A percentile compares a stretch with the other conserved stretches of the same genome.
Evolutionary conservation across 768 basidiomycete genomes (phyloP).

Genomic region (Ramaria sp.): DNA sequence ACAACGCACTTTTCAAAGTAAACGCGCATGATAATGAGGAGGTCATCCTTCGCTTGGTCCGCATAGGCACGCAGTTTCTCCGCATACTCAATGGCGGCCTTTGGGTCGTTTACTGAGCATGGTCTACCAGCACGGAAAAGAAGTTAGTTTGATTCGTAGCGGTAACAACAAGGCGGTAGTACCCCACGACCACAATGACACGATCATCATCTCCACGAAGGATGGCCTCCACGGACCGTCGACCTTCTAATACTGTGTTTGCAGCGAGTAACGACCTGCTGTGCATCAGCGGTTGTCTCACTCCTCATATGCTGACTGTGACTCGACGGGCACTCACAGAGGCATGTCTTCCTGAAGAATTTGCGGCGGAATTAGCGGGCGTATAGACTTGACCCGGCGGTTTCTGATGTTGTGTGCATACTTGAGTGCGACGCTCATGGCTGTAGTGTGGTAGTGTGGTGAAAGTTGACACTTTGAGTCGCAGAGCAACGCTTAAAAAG

Average conservation of each 20-base stretch:
- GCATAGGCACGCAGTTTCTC: slow-evolving; percentile 70
- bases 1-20: slow-evolving; percentile 78
- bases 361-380: slow-evolving; percentile 89
- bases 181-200: slow-evolving; percentile 87
- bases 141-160: not conserved
- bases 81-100: slow-evolving; percentile 83
- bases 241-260: slow-evolving; percentile 83
- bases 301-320: not conserved
- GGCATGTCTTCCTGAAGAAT: slow-evolving; percentile 93
- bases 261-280: slow-evolving; percentile 66
- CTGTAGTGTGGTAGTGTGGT: not conserved
- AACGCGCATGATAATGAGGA: slow-evolving; percentile 94
- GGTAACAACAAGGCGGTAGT: slow-evolving; percentile 16
- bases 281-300: not conserved
- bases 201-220: slow-evolving; percentile 85
- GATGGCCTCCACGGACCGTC: slow-evolving; percentile 66
- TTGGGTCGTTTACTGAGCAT: slow-evolving; percentile 88
- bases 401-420: slow-evolving; percentile 81
- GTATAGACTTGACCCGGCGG: slow-evolving; percentile 71
- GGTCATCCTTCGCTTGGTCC: slow-evolving; percentile 67
- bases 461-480: no score
- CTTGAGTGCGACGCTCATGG: slow-evolving; percentile 64
- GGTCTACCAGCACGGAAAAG: slow-evolving; percentile 38
- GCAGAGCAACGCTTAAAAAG: no score
- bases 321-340: slow-evolving; percentile 40